These are phyloP conservation scores for Coemansia sp. DNA, from an alignment of 192 early-diverging fungal species.

Conservation along the genomic window DNA sequence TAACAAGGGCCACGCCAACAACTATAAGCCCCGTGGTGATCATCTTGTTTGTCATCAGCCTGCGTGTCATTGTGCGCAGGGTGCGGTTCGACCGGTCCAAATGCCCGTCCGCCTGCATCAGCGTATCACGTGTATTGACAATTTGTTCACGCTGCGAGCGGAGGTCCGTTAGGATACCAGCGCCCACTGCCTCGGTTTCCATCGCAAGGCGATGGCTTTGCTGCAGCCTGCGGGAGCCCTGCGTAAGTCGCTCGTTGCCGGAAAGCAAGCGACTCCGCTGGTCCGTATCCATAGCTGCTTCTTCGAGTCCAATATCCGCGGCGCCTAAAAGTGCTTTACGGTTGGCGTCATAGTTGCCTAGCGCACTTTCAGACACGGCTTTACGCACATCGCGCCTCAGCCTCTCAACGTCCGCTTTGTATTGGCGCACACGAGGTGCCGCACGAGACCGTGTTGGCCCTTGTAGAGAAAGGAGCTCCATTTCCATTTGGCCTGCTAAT, in stretches of 20 bases:
- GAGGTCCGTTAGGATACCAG: constrained; percentile 77
- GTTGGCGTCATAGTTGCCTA: constrained; percentile 46
- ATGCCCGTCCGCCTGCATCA: constrained; percentile 75
- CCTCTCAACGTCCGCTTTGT: constrained; percentile 80
- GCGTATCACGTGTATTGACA: constrained; percentile 78
- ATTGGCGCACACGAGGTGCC: constrained; percentile 65
- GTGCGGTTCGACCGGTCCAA: constrained; percentile 67
- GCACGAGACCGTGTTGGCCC: constrained; percentile 63
- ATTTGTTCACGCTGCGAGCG: constrained; percentile 91
- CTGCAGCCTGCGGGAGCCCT: constrained; percentile 77
- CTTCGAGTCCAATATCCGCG: constrained; percentile 57
- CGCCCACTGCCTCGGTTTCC: constrained; percentile 88
- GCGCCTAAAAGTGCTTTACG: constrained; percentile 65
- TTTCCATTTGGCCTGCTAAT: constrained; percentile 92
- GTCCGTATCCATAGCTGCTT: constrained; percentile 50
- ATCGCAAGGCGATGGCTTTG: constrained; percentile 86
- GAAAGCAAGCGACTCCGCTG: constrained; percentile 76
- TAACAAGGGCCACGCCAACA: constrained; percentile 76
- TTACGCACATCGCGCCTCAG: constrained; percentile 67
- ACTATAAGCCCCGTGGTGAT: constrained; percentile 84
- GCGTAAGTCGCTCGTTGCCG: constrained; percentile 83
- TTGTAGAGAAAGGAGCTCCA: constrained; percentile 80
- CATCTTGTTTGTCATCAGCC: constrained; percentile 85
- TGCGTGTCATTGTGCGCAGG: constrained; percentile 75
- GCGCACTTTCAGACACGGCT: constrained; percentile 9